Conservation (phyloP, 352 stramenopile genomes). For the Globisporangium orthogonon region DNA sequence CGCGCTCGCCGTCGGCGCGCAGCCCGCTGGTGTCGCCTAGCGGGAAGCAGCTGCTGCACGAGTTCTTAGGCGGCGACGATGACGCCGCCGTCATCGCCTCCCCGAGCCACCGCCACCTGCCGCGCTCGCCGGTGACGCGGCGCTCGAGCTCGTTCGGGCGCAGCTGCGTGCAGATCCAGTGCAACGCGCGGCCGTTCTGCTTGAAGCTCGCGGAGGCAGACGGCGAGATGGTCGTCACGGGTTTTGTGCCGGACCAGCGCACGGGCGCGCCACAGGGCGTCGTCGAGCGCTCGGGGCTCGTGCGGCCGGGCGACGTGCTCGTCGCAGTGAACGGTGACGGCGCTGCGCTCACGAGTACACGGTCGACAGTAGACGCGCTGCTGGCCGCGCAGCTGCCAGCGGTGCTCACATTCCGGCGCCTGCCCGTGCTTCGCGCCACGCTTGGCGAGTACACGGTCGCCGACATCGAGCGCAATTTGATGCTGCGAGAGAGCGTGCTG, state of each 20-base stretch:
- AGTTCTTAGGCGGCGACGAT: conserved; percentile 26
- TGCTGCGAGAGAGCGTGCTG: conserved; percentile 33
- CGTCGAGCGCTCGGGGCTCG: conserved; percentile 32
- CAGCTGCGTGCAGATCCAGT: conserved; percentile 44
- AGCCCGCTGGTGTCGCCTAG: conserved; percentile 54
- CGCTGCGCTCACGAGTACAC: conserved; percentile 33
- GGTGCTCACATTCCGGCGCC: conserved; percentile 48
- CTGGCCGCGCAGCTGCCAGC: conserved; percentile 30
- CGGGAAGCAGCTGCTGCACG: conserved; percentile 35
- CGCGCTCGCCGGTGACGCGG: not conserved
- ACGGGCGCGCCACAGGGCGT: conserved; percentile 16
- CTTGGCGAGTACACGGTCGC: conserved; percentile 54
- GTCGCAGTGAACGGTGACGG: conserved; percentile 52
- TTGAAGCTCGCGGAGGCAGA: conserved; percentile 35
- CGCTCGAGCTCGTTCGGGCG: conserved; percentile 6
- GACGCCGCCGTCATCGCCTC: not conserved
- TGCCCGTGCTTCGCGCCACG: conserved; percentile 29
- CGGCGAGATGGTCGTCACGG: conserved; percentile 39
- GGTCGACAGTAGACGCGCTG: conserved; percentile 31
- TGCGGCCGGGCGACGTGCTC: conserved; percentile 50
- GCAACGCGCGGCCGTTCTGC: conserved; percentile 36
- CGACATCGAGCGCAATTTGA: conserved; percentile 50
- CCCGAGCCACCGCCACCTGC: not conserved
- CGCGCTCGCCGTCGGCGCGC: conserved; percentile 1
- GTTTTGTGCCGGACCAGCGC: conserved; percentile 29